Conservation (phyloP, 176 grass and related monocot genomes). For the Cocos nucifera region DNA sequence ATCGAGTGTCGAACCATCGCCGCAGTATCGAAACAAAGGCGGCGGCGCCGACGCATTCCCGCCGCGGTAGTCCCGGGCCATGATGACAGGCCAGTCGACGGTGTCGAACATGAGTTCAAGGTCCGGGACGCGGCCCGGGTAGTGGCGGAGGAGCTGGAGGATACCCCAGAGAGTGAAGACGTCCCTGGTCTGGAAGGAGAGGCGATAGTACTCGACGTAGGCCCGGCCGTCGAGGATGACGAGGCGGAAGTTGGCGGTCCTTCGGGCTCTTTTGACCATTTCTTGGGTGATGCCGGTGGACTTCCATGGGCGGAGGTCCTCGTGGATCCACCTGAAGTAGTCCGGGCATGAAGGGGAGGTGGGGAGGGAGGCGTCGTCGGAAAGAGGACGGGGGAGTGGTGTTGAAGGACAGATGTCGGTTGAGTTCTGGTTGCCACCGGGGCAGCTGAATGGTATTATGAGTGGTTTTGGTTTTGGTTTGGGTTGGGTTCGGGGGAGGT, state of each 20-base stretch:
- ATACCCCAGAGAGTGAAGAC: slow-evolving; percentile 68
- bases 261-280: slow-evolving; percentile 33
- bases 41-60: slow-evolving; percentile 7
- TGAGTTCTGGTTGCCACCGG: too few relatives aligned
- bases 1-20: slow-evolving; percentile 31
- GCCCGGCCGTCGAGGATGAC: slow-evolving; percentile 35
- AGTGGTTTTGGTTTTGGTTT: too few relatives aligned
- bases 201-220: slow-evolving; percentile 46
- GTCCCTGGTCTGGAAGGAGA: slow-evolving; percentile 49
- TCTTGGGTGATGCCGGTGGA: slow-evolving; percentile 46
- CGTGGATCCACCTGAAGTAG: slow-evolving; percentile 38
- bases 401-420: not conserved
- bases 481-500: too few relatives aligned
- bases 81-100: slow-evolving; percentile 39
- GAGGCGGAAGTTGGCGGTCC: slow-evolving; percentile 42
- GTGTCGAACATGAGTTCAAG: slow-evolving; percentile 71
- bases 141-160: slow-evolving; percentile 45
- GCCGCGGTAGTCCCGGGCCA: slow-evolving; percentile 17
- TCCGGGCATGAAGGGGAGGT: not conserved
- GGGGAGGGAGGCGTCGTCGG: not conserved
- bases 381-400: not conserved
- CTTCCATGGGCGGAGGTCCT: slow-evolving; percentile 49
- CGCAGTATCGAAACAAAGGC: slow-evolving; percentile 56
- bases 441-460: too few relatives aligned
- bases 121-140: slow-evolving; percentile 51